These are phyloP conservation scores for Pistacia integerrima DNA, from an alignment of 345 rosid genomes.

Conservation along the genomic window DNA sequence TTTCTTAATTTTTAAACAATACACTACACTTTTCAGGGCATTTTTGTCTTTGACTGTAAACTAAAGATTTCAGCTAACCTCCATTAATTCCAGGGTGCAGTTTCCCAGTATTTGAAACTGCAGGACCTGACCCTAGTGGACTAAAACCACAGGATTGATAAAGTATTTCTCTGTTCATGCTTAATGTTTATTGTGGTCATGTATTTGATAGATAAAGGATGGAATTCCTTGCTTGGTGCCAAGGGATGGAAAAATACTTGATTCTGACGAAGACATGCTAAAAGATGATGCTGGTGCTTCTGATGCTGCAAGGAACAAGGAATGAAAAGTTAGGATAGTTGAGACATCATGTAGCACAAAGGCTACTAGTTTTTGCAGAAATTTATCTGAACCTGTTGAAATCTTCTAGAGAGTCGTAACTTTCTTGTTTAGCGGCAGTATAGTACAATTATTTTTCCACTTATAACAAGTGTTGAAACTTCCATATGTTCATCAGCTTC, in stretches of 20 bases:
- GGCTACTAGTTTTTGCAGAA: neutral
- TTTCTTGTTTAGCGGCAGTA: neutral
- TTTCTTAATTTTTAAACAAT: no score
- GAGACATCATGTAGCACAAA: neutral
- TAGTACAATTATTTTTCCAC: neutral
- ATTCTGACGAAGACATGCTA: constrained; percentile 25
- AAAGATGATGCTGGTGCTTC: constrained; percentile 20
- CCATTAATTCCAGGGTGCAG: no score
- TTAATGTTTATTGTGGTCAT: neutral
- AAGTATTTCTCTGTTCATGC: neutral
- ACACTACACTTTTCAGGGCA: no score
- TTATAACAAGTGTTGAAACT: neutral
- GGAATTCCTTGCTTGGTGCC: constrained; percentile 86
- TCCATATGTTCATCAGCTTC: neutral
- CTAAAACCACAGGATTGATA: no score
- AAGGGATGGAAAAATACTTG: constrained; percentile 74
- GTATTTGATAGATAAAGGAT: constrained; percentile 52
- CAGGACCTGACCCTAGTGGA: no score
- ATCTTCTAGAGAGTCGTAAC: neutral
- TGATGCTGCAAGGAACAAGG: constrained; percentile 22
- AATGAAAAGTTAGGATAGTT: neutral
- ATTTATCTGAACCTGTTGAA: neutral
- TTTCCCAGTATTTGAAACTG: no score
- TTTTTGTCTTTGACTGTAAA: no score
- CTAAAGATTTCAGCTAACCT: no score